Evolutionary conservation across 805 yeast genomes (phyloP).

Genomic region (Kregervanrija delftensis): DNA sequence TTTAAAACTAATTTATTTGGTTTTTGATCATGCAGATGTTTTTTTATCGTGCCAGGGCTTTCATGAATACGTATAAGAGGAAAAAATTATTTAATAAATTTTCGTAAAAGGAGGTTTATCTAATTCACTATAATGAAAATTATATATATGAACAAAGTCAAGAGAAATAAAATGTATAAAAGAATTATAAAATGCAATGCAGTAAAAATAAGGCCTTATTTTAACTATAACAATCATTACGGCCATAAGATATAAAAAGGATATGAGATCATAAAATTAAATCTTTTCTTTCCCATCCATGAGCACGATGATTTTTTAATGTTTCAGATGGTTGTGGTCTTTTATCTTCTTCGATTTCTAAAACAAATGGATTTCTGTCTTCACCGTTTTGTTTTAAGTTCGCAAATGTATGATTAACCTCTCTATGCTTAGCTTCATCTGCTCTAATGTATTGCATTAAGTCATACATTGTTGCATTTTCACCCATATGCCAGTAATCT

Average conservation of each 20-base stretch:
- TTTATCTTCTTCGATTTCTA: constrained; percentile 27
- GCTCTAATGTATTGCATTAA: constrained; percentile 59
- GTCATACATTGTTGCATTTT: constrained; percentile 49
- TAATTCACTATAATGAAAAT: too few relatives aligned
- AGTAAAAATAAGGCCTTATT: too few relatives aligned
- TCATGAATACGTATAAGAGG: too few relatives aligned
- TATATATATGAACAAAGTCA: too few relatives aligned
- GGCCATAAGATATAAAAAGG: background rate
- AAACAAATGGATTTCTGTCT: constrained; percentile 67
- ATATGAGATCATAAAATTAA: constrained; percentile 14
- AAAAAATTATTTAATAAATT: too few relatives aligned
- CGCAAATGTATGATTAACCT: constrained; percentile 72
- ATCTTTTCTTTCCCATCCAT: constrained; percentile 30
- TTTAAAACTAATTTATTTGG: too few relatives aligned
- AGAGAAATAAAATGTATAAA: too few relatives aligned
- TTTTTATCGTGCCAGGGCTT: too few relatives aligned
- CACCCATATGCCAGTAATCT: constrained; percentile 55
- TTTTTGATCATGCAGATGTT: too few relatives aligned
- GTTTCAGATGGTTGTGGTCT: constrained; percentile 25
- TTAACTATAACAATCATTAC: too few relatives aligned
- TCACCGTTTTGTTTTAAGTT: constrained; percentile 36
- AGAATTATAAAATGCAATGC: too few relatives aligned
- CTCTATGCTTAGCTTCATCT: constrained; percentile 75
- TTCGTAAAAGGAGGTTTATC: too few relatives aligned
- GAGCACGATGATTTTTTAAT: constrained; percentile 20